Conservation (phyloP, 2,329 filamentous ascomycete genomes). For the Phyllachora maydis region DNA sequence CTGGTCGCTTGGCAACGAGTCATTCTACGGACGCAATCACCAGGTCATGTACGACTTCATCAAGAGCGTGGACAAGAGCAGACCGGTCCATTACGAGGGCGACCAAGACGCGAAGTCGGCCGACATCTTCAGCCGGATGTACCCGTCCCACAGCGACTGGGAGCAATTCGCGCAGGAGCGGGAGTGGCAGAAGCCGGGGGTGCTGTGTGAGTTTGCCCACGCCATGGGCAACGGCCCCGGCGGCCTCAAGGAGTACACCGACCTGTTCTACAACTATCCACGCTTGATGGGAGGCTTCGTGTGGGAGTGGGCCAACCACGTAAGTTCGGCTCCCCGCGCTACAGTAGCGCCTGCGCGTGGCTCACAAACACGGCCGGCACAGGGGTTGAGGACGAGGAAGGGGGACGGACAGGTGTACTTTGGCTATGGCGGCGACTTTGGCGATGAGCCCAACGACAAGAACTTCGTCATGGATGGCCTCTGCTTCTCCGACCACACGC, state of each 20-base stretch:
- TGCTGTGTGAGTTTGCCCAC: conserved; percentile 27
- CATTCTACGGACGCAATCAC: conserved; percentile 44
- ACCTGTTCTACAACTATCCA: conserved; percentile 34
- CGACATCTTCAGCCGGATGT: conserved; percentile 44
- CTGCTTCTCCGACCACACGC: conserved; percentile 22
- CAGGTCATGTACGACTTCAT: conserved; percentile 40
- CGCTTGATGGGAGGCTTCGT: conserved; percentile 39
- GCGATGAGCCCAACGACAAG: conserved; percentile 31
- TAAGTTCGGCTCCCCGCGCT: conserved; percentile 4
- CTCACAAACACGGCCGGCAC: conserved; percentile 1
- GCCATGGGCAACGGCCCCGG: conserved; percentile 53
- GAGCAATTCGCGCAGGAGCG: conserved; percentile 14
- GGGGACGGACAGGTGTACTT: conserved; percentile 21
- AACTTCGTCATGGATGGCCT: conserved; percentile 33
- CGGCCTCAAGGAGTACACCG: conserved; percentile 41
- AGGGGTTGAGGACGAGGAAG: conserved; percentile 20
- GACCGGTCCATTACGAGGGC: conserved; percentile 40
- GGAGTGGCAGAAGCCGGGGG: conserved; percentile 23
- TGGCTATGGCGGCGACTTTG: conserved; percentile 34
- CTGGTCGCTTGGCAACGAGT: conserved; percentile 49
- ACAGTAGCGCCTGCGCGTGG: background rate
- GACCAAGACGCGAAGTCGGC: conserved; percentile 32
- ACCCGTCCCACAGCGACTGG: conserved; percentile 22
- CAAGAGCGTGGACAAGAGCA: conserved; percentile 28
- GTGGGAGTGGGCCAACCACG: conserved; percentile 40